phyloP scores from a whole-genome alignment of 768 basidiomycete genomes.

The Lentinula sp. region DNA sequence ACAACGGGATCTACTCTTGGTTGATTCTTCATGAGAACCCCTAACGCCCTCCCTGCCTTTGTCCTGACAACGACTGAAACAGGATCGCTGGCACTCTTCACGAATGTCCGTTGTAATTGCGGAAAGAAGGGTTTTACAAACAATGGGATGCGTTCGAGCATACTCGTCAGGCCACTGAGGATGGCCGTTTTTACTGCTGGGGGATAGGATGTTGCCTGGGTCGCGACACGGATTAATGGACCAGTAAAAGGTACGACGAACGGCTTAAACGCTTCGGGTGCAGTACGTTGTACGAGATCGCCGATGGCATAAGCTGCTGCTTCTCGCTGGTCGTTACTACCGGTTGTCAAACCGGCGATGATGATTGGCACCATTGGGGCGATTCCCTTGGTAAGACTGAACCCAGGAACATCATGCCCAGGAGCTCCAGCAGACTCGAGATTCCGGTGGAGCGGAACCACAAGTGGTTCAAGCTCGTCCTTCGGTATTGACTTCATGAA shows the following conservation, averaged over 20 bases:
- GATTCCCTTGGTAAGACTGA: slow-evolving; percentile 79
- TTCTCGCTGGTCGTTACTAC: slow-evolving; percentile 92
- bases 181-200: slow-evolving; percentile 93
- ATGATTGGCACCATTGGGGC: slow-evolving; percentile 81
- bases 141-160: slow-evolving; percentile 79
- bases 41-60: slow-evolving; percentile 79
- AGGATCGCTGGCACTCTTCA: slow-evolving; percentile 84
- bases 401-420: slow-evolving; percentile 75
- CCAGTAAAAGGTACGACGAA: slow-evolving; percentile 95
- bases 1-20: slow-evolving; percentile 92
- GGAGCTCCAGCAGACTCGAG: slow-evolving; percentile 83
- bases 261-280: slow-evolving; percentile 79
- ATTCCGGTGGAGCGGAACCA: slow-evolving; percentile 81
- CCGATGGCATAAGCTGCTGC: slow-evolving; percentile 94
- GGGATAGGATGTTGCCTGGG: slow-evolving; percentile 83
- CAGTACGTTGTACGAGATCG: slow-evolving; percentile 88
- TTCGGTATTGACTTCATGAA: slow-evolving; percentile 90
- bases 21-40: slow-evolving; percentile 85
- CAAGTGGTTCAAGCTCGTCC: slow-evolving; percentile 87
- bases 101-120: slow-evolving; percentile 92
- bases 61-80: slow-evolving; percentile 74
- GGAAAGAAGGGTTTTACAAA: slow-evolving; percentile 99
- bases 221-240: slow-evolving; percentile 91
- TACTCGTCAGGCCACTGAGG: slow-evolving; percentile 75
- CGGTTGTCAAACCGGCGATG: slow-evolving; percentile 88